Base-by-base conservation (phyloP, 108 stramenopile genomes). In the Thalassiosira profunda region DNA sequence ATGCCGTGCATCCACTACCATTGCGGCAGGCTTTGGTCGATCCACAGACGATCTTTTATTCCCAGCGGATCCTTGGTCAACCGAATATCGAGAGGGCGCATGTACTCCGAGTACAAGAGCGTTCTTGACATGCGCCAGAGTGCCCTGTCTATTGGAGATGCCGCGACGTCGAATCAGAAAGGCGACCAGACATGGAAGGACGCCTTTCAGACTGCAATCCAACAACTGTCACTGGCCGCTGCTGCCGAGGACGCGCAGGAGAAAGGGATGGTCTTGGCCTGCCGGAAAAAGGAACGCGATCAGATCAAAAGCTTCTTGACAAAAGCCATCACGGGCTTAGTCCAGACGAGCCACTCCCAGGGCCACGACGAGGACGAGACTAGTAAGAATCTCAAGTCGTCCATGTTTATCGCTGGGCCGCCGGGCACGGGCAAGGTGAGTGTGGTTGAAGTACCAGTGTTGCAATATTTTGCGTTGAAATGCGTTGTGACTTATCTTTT, bases 401-500 rank as follows among this genome's bases (percentile, higher is more conserved):
- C 89, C 0, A 62, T 96, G 3, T 89, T 96, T 46, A 72, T 91
- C 25, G 87, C 88, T 54, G 94, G 95, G 14, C 84, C 90, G 26
- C 95, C 95, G 11, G 94, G 94, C 28, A 83, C 79, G 45, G 88
- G 85, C 30, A 83, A 79, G 46, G 53, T 43, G 12, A 28, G 37
- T 49, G 20, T n/a, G 45, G n/a, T 48, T 33, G 5, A 5, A 49
- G 57, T 57, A 7, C 28, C 3, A 26, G 11, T 45, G 10, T 48
- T 8, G 8, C 29, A 11, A 18, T 56, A n/a, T 56, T 56, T 10
- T 6, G 11, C 66, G 38, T 62, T 11, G 15, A 11, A 8, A 46
- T 11, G 11, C 15, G 8, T 21, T 5, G 57, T 45, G 14, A 18
- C 20, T 63, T 64, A 17, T 60, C 20, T 14, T 40, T 48, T 17